Percentiles rank a stretch among this genome's conserved stretches.
These are phyloP conservation scores for Combretum micranthum DNA, from an alignment of 345 rosid species.

Conservation along the genomic window DNA sequence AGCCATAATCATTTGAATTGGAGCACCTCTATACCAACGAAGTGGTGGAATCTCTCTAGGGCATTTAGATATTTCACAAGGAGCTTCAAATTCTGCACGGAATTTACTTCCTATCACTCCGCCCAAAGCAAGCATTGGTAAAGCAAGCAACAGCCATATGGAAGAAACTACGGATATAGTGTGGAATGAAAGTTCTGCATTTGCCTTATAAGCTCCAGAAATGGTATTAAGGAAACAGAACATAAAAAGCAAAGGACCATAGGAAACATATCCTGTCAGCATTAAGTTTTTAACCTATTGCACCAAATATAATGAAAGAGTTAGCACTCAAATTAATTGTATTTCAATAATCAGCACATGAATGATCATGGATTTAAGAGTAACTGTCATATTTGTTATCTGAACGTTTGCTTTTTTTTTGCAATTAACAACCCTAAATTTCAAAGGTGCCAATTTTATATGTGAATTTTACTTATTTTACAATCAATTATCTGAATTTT, in stretches of 20 bases:
- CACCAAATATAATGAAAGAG: not conserved
- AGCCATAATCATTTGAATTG: constrained; percentile 62
- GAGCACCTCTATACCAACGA: constrained; percentile 77
- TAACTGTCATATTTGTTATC: no score
- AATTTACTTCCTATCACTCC: constrained; percentile 85
- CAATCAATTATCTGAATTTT: no score
- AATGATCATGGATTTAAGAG: not conserved
- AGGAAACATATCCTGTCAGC: constrained; percentile 73
- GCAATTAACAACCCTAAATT: no score
- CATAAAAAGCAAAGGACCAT: constrained; percentile 71
- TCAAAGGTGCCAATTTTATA: no score
- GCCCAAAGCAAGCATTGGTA: constrained; percentile 75
- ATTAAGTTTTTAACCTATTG: constrained; percentile 66
- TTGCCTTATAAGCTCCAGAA: constrained; percentile 70
- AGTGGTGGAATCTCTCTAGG: constrained; percentile 77
- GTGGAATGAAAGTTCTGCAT: constrained; percentile 80
- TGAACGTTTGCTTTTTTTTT: no score
- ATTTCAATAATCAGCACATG: no score
- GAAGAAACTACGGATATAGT: constrained; percentile 73
- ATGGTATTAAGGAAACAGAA: constrained; percentile 84
- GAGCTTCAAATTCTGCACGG: constrained; percentile 73
- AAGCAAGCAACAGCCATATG: constrained; percentile 72
- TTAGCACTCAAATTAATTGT: no score
- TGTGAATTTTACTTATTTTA: no score
- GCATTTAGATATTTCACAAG: constrained; percentile 69